These are phyloP conservation scores for Austroboletus novae-zelandiae DNA, from an alignment of 1,284 basidiomycete genomes.

Conservation along the genomic window DNA sequence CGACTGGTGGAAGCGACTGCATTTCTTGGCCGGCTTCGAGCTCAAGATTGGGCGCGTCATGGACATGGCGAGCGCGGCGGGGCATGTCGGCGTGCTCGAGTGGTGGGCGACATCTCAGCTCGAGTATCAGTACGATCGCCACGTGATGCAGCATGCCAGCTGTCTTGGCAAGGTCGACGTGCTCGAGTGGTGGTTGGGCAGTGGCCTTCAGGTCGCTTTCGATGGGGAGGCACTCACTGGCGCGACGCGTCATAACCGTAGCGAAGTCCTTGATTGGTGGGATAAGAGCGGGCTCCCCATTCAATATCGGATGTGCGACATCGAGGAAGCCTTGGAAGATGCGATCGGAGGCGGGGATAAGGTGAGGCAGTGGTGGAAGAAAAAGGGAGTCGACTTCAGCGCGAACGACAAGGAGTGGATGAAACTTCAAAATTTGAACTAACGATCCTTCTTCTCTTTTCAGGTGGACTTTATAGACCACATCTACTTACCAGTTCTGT, in stretches of 20 bases:
- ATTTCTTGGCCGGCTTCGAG: constrained; percentile 44
- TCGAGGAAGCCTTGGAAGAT: constrained; percentile 83
- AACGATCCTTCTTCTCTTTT: constrained; percentile 13
- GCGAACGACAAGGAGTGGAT: constrained; percentile 81
- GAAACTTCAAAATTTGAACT: constrained; percentile 73
- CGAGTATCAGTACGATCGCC: constrained; percentile 72
- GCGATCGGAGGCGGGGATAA: constrained; percentile 71
- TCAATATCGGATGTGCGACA: constrained; percentile 81
- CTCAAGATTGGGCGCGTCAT: constrained; percentile 79
- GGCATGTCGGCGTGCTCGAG: constrained; percentile 67
- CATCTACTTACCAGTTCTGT: too few species aligned
- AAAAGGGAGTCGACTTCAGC: constrained; percentile 75
- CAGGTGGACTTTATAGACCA: not conserved
- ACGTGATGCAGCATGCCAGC: constrained; percentile 72
- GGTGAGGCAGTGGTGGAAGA: constrained; percentile 74
- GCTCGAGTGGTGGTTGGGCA: constrained; percentile 79
- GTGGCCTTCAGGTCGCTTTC: constrained; percentile 71
- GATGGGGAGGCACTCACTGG: constrained; percentile 75
- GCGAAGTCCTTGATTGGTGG: constrained; percentile 87
- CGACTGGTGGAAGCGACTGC: constrained; percentile 73
- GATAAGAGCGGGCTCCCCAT: constrained; percentile 69
- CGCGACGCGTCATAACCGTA: constrained; percentile 75
- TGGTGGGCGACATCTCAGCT: constrained; percentile 81
- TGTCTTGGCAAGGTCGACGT: constrained; percentile 78
- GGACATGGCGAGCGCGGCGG: constrained; percentile 74